Base-by-base conservation (phyloP, 768 basidiomycete species). In the Lyophyllum semitale region DNA sequence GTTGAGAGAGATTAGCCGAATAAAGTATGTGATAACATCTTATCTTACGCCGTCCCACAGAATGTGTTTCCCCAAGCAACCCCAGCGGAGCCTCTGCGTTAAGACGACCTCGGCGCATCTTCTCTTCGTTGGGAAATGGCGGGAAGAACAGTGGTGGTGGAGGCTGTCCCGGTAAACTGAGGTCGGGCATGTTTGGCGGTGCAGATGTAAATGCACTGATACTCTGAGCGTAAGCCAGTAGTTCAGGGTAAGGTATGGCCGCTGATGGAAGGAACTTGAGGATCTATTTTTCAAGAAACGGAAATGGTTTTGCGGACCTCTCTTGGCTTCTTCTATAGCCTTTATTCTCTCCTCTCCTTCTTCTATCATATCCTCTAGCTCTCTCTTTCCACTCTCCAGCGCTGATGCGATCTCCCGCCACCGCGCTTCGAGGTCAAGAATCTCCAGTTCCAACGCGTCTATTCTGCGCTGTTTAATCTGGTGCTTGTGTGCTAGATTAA, bases 121-220 rank as follows among this genome's bases (percentile, higher is more conserved):
- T 93, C 68, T 93, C 92, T 72, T 93, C 91, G 65, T 92, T 93
- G 0, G 92, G 92, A 69, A 93, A 94, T 11, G 93, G 93, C 33
- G 91, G 91, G 73, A 93, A 92, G 78, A 94, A 93, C 38, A 91
- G 66, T 17, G 88, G 89, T 17, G 87, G 85, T 0, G 88, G 88
- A 11, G 85, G 85, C 61, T 88, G 89, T 8, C 87, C 88, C 0
- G 88, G 85, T 5, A 84, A 71, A 23, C 77, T 76, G 44, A 85
- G 79, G 63, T 91, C 89, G 20, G 89, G 89, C 84, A 92, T 88
- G 64, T 91, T 91, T 9, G 92, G 92, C 8, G 92, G 92, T 9
- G 91, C 92, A 30, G 92, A 92, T 5, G 92, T 92, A 71, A 93
- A 94, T 13, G 89, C 83, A 59, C 89, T 89, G 51, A 94, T 78